Percentiles rank a stretch among this genome's conserved stretches.
Evolutionary conservation across 1,139 yeast genomes (phyloP).

Genomic region (Schwanniomyces etchellsii): DNA sequence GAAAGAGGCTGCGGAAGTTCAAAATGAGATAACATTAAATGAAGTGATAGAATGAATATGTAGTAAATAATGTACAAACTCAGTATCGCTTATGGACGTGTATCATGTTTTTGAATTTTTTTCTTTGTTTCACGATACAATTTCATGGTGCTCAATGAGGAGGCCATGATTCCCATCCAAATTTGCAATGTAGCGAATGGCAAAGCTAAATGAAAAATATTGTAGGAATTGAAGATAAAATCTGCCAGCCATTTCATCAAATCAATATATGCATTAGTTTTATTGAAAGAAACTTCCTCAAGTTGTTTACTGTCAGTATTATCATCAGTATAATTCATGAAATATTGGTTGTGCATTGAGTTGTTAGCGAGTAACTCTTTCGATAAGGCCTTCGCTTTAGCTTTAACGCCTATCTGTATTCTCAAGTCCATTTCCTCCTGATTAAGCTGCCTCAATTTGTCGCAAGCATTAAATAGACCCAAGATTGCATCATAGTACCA

Average conservation of each 20-base stretch:
- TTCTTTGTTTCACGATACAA: conserved; percentile 35
- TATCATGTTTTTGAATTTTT: conserved; percentile 2
- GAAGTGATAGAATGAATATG: conserved; percentile 17
- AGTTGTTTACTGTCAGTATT: conserved; percentile 20
- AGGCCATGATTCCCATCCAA: conserved; percentile 45
- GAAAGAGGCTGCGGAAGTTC: conserved; percentile 53
- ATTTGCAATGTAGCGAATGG: conserved; percentile 43
- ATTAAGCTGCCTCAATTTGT: conserved; percentile 29
- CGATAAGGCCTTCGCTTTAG: conserved; percentile 31
- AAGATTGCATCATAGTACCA: conserved; percentile 62
- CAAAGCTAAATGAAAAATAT: conserved; percentile 34
- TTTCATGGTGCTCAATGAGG: conserved; percentile 33
- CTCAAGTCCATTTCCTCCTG: conserved; percentile 40
- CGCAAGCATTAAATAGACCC: conserved; percentile 45
- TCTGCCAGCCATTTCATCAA: conserved; percentile 38
- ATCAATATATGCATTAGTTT: conserved; percentile 36
- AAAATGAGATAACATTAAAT: conserved; percentile 22
- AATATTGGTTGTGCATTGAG: conserved; percentile 3
- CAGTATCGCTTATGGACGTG: background rate
- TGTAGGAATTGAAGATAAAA: conserved; percentile 37
- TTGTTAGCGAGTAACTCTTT: conserved; percentile 29
- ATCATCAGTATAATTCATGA: conserved; percentile 9
- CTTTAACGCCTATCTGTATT: conserved; percentile 35
- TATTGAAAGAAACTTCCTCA: conserved; percentile 32
- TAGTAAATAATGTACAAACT: conserved; percentile 2